Evolutionary conservation across 306 rosid species (phyloP).

Genomic region (Purshia tridentata): DNA sequence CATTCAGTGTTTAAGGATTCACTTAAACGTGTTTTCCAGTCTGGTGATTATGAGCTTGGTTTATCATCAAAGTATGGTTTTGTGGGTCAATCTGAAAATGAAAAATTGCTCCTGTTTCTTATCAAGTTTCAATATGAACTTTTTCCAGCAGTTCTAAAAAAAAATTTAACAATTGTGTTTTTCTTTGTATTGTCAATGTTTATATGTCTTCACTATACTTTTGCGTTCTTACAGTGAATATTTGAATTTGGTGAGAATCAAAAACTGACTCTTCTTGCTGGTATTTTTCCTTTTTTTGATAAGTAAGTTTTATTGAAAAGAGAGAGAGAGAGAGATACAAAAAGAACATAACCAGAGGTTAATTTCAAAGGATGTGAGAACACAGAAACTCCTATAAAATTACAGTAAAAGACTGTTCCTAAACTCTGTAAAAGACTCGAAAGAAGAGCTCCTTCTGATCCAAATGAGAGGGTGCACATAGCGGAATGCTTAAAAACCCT

Average conservation of each 20-base stretch:
- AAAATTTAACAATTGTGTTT: background rate
- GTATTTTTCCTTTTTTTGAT: background rate
- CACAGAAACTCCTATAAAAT: background rate
- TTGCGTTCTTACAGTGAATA: background rate
- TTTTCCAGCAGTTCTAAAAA: background rate
- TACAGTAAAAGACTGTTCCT: background rate
- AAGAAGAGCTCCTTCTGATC: background rate
- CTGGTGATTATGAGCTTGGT: slow-evolving; percentile 80
- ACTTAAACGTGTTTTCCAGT: slow-evolving; percentile 70
- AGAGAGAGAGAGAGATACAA: background rate
- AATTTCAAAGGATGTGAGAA: background rate
- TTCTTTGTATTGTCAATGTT: background rate
- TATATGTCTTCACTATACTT: too few species aligned
- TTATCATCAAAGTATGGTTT: slow-evolving; percentile 79
- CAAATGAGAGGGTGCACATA: background rate
- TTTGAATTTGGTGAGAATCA: background rate
- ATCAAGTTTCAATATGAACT: background rate
- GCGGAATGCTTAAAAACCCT: background rate
- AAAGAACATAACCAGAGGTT: background rate
- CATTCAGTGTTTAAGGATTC: slow-evolving; percentile 90
- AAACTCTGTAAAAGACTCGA: background rate
- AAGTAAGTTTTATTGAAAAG: background rate
- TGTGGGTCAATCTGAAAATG: background rate
- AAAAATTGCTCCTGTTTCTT: background rate
- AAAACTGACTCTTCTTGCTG: background rate